Percentiles rank a stretch among this genome's conserved stretches.
phyloP scores from a whole-genome alignment of 2,329 filamentous ascomycete genomes.

The Aschersonia sp. region DNA sequence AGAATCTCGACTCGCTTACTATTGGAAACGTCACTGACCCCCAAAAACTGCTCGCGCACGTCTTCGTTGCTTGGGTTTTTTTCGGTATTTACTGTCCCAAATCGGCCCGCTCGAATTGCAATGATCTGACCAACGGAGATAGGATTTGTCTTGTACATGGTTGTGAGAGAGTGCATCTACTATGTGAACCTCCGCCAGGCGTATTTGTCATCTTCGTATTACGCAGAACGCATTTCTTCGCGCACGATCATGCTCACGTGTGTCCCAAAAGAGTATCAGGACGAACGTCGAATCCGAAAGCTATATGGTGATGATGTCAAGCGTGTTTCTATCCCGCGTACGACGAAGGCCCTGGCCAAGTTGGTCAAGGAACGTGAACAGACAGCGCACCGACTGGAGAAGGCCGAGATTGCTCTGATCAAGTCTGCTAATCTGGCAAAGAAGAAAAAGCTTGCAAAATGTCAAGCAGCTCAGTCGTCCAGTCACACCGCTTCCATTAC shows the following conservation, averaged over 20 bases:
- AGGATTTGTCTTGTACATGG: conserved; percentile 74
- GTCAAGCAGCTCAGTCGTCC: background rate
- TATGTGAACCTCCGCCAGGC: conserved; percentile 89
- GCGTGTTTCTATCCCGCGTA: conserved; percentile 70
- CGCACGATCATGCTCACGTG: conserved; percentile 81
- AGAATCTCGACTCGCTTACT: conserved; percentile 62
- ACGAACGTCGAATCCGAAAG: conserved; percentile 59
- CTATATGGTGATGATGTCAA: conserved; percentile 74
- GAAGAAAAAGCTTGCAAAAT: conserved; percentile 23
- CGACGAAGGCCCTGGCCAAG: conserved; percentile 64
- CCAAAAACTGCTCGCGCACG: conserved; percentile 63
- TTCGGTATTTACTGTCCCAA: conserved; percentile 21
- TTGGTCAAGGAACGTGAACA: conserved; percentile 71
- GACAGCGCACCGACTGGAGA: conserved; percentile 68
- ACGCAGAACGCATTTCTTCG: conserved; percentile 74
- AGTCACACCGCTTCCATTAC: background rate
- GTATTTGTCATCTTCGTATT: conserved; percentile 73
- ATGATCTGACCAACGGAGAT: conserved; percentile 14
- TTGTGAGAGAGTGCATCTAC: conserved; percentile 79
- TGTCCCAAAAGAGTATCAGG: conserved; percentile 65
- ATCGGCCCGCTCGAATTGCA: background rate
- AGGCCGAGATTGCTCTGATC: conserved; percentile 74
- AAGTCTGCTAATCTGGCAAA: conserved; percentile 61
- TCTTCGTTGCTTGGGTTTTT: conserved; percentile 68
- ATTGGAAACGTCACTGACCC: conserved; percentile 58